A percentile compares a stretch with the other conserved stretches of the same genome.
Conservation (phyloP, 495 filamentous ascomycete species). For the Trichoderma parareesei region DNA sequence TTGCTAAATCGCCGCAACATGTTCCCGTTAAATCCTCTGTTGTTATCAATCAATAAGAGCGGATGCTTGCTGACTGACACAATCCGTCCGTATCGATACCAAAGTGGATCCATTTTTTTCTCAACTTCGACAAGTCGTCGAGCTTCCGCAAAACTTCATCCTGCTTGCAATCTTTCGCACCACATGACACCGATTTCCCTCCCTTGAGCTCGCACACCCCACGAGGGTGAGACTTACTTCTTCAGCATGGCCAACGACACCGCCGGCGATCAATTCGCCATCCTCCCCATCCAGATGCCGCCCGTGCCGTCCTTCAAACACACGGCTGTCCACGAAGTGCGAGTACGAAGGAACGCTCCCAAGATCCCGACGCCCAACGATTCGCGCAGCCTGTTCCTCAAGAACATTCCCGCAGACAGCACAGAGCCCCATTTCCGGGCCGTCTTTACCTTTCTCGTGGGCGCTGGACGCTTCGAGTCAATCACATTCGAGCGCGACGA, state of each 20-base stretch:
- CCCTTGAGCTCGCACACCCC: no score
- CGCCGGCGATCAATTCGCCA: conserved; percentile 37
- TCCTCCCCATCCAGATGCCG: conserved; percentile 54
- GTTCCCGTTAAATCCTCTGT: no score
- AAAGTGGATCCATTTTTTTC: conserved; percentile 6
- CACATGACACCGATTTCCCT: not conserved
- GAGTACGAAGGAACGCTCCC: conserved; percentile 72
- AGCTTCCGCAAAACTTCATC: not conserved
- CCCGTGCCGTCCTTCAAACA: conserved; percentile 48
- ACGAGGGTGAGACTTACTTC: not conserved
- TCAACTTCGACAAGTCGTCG: not conserved
- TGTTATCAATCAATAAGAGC: no score
- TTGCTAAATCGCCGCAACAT: no score
- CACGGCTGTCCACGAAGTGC: conserved; percentile 71
- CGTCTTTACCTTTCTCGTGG: conserved; percentile 61
- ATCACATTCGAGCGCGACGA: conserved; percentile 59
- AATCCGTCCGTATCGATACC: not conserved
- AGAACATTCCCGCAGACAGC: conserved; percentile 81
- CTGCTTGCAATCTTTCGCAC: no score
- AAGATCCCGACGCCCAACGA: conserved; percentile 66
- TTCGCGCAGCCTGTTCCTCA: conserved; percentile 70
- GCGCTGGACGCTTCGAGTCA: conserved; percentile 65
- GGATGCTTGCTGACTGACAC: not conserved
- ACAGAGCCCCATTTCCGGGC: conserved; percentile 67
- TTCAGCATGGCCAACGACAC: conserved; percentile 23